Conservation (phyloP, 192 early-diverging fungal genomes). For the Coemansia sp. region DNA sequence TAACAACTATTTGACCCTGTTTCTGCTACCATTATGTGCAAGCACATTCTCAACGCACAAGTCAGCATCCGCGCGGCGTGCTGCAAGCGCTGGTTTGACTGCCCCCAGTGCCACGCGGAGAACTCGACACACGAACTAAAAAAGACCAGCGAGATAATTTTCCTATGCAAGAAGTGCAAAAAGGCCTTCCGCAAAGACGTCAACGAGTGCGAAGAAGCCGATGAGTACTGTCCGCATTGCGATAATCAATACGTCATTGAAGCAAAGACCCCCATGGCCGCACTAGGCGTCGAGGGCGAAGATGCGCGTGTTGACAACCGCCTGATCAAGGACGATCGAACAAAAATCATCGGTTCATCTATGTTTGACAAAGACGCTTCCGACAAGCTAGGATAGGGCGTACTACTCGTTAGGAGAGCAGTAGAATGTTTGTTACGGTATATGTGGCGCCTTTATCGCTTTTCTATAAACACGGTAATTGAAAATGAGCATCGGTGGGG, state of each 20-base stretch:
- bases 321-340: constrained; percentile 59
- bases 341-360: constrained; percentile 10
- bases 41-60: constrained; percentile 97
- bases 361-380: background rate
- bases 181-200: constrained; percentile 96
- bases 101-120: constrained; percentile 91
- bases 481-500: background rate
- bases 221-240: constrained; percentile 98
- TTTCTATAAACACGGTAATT: background rate
- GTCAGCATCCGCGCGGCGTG: constrained; percentile 89
- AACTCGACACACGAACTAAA: constrained; percentile 68
- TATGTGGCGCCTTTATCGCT: no score
- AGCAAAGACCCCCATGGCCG: constrained; percentile 83
- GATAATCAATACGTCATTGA: constrained; percentile 97
- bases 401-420: background rate
- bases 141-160: constrained; percentile 87
- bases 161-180: constrained; percentile 98
- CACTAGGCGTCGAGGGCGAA: constrained; percentile 88
- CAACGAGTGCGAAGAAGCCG: constrained; percentile 83
- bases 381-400: constrained; percentile 34
- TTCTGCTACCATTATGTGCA: constrained; percentile 66
- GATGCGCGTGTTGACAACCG: constrained; percentile 77
- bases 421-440: background rate
- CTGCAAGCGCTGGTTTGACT: constrained; percentile 97
- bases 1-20: background rate